Base-by-base conservation (phyloP, 768 basidiomycete species). In the Hypholoma fasciculare region DNA sequence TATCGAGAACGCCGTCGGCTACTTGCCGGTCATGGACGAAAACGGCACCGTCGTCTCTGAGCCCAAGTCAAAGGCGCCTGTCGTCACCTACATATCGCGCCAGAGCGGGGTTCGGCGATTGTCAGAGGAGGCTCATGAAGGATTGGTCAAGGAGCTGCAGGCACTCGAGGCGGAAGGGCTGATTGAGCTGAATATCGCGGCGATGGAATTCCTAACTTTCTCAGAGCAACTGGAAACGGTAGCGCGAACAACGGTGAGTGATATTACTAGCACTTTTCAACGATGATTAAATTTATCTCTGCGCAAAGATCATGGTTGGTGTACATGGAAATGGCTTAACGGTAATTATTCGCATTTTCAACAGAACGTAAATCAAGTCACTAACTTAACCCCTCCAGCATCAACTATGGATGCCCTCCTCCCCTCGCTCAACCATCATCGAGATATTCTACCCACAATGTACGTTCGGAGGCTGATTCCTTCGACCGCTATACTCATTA, bases 241-340 rank as follows among this genome's bases (percentile, higher is more conserved):
- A 0, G 82, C 87, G 20, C 74, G 82, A 59, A 87, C 86, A 23
- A 89, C 86, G 20, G 86, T 89, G 59, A 34, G 60, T 56, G 40
- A 26, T 16, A 14, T 2, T 53, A 57, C 30, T 17, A 12, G 30
- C 13, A 16, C 23, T n/a, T 39, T 16, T 44, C 14, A 5, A 20
- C 23, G 9, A 39, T n/a, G 0, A 7, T 47, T 4, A 38, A 49
- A 17, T 12, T 34, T 43, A 17, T 37, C 7, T 47, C 16, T 37
- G 16, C 40, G 13, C 7, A 17, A 16, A 67, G 64, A 52, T 62
- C 20, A 68, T 88, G 63, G 67, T 88, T 44, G 87, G 85, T 36
- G 82, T 87, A 19, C 86, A 88, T 64, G 88, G 87, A 26, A 89
- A 88, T 70, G 87, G 88, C 39, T 74, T 92, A 9, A 87, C 88